phyloP scores from a whole-genome alignment of 1,284 basidiomycete species.

The Trichosporon inkin region DNA sequence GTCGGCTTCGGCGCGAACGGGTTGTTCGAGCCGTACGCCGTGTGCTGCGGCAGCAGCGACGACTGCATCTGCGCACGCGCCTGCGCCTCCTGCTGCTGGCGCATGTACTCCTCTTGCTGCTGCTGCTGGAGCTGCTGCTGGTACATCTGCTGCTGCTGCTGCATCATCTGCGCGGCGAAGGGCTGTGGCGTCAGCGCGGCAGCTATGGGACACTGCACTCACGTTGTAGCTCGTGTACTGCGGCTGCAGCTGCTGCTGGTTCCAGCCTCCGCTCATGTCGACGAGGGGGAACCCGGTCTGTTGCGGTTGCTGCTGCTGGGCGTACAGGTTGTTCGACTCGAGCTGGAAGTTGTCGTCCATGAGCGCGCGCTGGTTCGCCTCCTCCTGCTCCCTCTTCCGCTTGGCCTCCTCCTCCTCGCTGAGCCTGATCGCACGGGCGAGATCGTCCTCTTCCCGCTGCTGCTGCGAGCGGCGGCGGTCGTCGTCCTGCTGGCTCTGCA shows the following conservation, averaged over 20 bases:
- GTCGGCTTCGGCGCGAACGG: slow-evolving; percentile 64
- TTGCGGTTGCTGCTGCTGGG: slow-evolving; percentile 40
- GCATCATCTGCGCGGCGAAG: slow-evolving; percentile 51
- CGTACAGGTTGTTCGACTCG: slow-evolving; percentile 43
- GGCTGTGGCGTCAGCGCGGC: slow-evolving; percentile 42
- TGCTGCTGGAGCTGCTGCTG: slow-evolving; percentile 57
- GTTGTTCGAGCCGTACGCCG: slow-evolving; percentile 81
- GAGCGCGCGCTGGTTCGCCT: slow-evolving; percentile 67
- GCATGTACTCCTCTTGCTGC: slow-evolving; percentile 49
- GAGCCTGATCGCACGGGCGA: slow-evolving; percentile 70
- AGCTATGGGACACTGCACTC: slow-evolving; percentile 15
- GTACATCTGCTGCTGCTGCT: slow-evolving; percentile 49
- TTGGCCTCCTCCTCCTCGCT: slow-evolving; percentile 83
- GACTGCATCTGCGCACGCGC: slow-evolving; percentile 53
- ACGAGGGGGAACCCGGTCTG: slow-evolving; percentile 56
- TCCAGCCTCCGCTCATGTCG: slow-evolving; percentile 54
- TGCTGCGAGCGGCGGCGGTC: slow-evolving; percentile 55
- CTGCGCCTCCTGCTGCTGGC: slow-evolving; percentile 60
- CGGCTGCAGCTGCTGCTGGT: slow-evolving; percentile 55
- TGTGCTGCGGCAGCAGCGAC: slow-evolving; percentile 56
- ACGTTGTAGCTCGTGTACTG: slow-evolving; percentile 58
- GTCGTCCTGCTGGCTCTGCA: slow-evolving; percentile 70
- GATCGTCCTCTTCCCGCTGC: slow-evolving; percentile 62
- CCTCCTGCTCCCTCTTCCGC: slow-evolving; percentile 65
- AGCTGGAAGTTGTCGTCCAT: slow-evolving; percentile 80